Evolutionary conservation across 495 filamentous ascomycete genomes (phyloP), one percentile per base, ranked within the genome.

Genomic region (Penicillium turbatum): DNA sequence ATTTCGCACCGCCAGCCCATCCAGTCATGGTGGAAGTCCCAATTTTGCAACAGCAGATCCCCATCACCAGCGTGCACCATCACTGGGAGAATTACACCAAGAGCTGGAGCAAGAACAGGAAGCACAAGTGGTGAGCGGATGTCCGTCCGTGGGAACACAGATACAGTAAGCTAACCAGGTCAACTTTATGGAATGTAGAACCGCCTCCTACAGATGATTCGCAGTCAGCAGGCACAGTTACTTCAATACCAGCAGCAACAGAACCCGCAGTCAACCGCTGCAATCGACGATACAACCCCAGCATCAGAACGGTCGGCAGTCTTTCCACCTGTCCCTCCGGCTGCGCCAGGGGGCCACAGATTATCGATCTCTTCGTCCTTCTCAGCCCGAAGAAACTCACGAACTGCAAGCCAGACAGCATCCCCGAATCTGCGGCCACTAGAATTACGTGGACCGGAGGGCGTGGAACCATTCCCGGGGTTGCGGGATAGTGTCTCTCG

Each of bases 71-170:
- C 81, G 83, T 9, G 73, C 87, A 8, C 90, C 90, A 1, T 95
- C 89, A 51, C 70, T 97, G 39, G 92, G 92, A n/a, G 92, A 97
- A 70, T 77, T 98, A 34, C 92, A 97, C 64, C 92, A 98, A 61
- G 89, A 96, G 65, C 76, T 97, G 6, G 93, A 98, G 70, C 88
- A 86, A 44, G 93, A 98, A 66, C 92, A 96, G 68, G 93, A 98
- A 70, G 90, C 85, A 10, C 92, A 96, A 72, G 93, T 98, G 68
- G 86, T 89, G 72, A 39, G 78, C 73, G 30, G 43, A 16, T 15
- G 12, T 29, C 24, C 26, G 40, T 36, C 10, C 19, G 8, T 11
- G 41, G 21, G 39, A 38, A 19, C 6, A 6, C 3, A 24, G 35
- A 24, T 35, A 7, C n/a, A 17, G 8, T 19, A 16, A 45, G 37